A percentile compares a stretch with the other conserved stretches of the same genome.
Conservation (phyloP, 2,329 filamentous ascomycete genomes). For the Ustulina deusta region DNA sequence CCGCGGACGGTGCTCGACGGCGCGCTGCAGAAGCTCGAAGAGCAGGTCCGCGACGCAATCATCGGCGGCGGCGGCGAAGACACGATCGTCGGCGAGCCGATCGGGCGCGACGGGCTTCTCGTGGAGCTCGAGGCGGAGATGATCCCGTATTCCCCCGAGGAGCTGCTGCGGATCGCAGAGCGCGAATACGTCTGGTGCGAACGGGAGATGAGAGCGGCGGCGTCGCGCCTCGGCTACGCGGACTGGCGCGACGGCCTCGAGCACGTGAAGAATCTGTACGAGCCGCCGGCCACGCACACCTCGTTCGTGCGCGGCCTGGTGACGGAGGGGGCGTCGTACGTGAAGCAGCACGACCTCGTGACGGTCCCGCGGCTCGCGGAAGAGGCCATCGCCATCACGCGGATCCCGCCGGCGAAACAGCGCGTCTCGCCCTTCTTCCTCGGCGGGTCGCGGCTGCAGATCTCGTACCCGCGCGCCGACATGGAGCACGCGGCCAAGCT, state of each 20-base stretch:
- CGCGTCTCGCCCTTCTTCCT: conserved; percentile 71
- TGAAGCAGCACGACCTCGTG: conserved; percentile 65
- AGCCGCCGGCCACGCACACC: conserved; percentile 65
- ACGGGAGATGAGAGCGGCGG: conserved; percentile 64
- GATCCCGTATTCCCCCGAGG: conserved; percentile 69
- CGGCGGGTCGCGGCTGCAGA: conserved; percentile 64
- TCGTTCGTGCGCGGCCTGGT: conserved; percentile 64
- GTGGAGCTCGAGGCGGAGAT: conserved; percentile 67
- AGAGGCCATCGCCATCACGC: conserved; percentile 66
- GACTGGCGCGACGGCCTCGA: conserved; percentile 67
- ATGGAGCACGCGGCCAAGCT: conserved; percentile 67
- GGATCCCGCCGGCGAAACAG: conserved; percentile 66
- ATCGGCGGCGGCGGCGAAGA: conserved; percentile 60
- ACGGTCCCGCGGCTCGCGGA: conserved; percentile 66
- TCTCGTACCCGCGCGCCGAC: conserved; percentile 65
- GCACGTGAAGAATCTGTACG: conserved; percentile 66
- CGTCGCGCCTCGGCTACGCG: conserved; percentile 59
- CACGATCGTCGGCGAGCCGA: conserved; percentile 68
- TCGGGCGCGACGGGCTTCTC: conserved; percentile 63
- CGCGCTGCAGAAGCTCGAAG: conserved; percentile 55
- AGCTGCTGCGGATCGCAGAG: conserved; percentile 64
- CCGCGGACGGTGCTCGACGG: conserved; percentile 58
- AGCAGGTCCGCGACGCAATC: conserved; percentile 54
- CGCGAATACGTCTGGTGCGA: conserved; percentile 68
- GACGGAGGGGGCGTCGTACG: conserved; percentile 64